phyloP scores from a whole-genome alignment of 305 asterid genomes.

The Caryopteris hybrid region DNA sequence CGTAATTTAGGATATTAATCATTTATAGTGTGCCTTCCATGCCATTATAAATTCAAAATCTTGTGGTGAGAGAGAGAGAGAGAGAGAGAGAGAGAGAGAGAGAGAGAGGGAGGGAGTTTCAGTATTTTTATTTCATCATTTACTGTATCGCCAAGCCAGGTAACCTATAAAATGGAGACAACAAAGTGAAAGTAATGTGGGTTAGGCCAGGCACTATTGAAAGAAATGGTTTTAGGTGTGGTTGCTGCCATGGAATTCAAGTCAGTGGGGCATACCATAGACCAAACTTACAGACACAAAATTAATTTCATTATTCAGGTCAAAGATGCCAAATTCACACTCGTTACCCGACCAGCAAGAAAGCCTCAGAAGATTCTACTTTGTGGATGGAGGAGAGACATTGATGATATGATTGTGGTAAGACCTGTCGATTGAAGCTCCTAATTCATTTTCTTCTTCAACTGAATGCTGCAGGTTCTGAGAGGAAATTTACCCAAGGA shows the following conservation, averaged over 20 bases:
- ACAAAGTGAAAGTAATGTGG: conserved; percentile 12
- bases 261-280: conserved; percentile 50
- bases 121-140: background rate
- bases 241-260: conserved; percentile 44
- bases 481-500: conserved; percentile 71
- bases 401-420: conserved; percentile 99
- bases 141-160: background rate
- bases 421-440: conserved; percentile 58
- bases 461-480: conserved; percentile 79
- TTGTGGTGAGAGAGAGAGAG: background rate
- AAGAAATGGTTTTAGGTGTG: conserved; percentile 36
- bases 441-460: conserved; percentile 73
- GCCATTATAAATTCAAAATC: background rate
- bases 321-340: conserved; percentile 73
- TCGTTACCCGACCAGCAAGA: conserved; percentile 71
- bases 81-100: background rate
- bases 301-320: conserved; percentile 94
- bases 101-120: background rate
- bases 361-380: conserved; percentile 96
- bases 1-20: background rate
- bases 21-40: conserved; percentile 13
- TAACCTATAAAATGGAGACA: conserved; percentile 17
- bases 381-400: conserved; percentile 97
- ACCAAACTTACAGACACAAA: conserved; percentile 59
- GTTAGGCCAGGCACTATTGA: conserved; percentile 32